These are phyloP conservation scores for Rutstroemia sp. DNA, from an alignment of 2,329 filamentous ascomycete genomes.

Conservation along the genomic window DNA sequence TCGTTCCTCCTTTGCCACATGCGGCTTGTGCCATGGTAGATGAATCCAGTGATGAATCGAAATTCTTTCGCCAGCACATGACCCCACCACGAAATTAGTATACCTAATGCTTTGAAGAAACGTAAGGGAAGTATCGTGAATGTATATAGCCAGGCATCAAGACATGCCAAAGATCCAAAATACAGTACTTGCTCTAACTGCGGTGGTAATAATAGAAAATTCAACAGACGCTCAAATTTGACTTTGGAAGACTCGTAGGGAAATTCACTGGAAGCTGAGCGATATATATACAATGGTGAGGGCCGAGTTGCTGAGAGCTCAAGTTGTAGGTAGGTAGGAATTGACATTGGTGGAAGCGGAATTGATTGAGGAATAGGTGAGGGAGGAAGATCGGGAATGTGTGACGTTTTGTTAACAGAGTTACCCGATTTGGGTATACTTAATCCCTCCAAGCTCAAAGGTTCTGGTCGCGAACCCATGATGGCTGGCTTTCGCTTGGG, in stretches of 20 bases:
- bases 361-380: conserved; percentile 43
- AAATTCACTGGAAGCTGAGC: conserved; percentile 46
- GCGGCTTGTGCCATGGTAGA: conserved; percentile 71
- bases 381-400: conserved; percentile 13
- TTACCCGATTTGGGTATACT: neutral
- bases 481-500: conserved; percentile 23
- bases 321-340: conserved; percentile 57
- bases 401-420: conserved; percentile 10
- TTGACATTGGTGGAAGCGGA: conserved; percentile 58
- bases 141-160: conserved; percentile 94
- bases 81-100: conserved; percentile 73
- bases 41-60: conserved; percentile 64
- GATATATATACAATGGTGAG: conserved; percentile 59
- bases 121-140: conserved; percentile 91
- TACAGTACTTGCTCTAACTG: conserved; percentile 77
- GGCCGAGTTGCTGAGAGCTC: conserved; percentile 55
- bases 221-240: conserved; percentile 85
- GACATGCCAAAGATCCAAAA: conserved; percentile 83
- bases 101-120: conserved; percentile 71
- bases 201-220: conserved; percentile 75
- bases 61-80: conserved; percentile 65
- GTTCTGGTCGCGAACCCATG: conserved; percentile 20
- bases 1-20: conserved; percentile 57
- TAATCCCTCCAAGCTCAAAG: conserved; percentile 18
- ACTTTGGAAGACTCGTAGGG: conserved; percentile 90